Base-by-base conservation (phyloP, 169 alveolate species). In the Hepatocystis sp. region DNA sequence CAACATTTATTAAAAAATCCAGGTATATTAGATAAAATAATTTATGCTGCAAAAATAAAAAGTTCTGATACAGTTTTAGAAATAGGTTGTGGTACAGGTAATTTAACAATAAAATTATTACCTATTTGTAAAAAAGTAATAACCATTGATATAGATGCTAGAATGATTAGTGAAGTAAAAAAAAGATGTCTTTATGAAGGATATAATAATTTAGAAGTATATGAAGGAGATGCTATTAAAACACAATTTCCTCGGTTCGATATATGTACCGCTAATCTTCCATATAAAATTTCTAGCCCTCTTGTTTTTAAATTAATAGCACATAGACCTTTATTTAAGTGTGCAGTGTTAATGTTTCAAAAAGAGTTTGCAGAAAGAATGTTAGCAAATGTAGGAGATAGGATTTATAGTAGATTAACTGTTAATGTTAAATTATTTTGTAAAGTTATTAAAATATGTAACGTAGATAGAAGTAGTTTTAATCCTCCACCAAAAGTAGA, bases 401-500 rank as follows among this genome's bases (percentile, higher is more conserved):
- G 97, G 61, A 93, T 96, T 78, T 99, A 99, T 86, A 97, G 99
- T 60, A 93, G 99, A 61, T 93, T 99, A 84, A 96, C 99, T 27
- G 98, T 97, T 17, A 99, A 99, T 91, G 97, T 97, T n/a, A 94
- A 97, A 84, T 91, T 93, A 63, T 98, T 88, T 90, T 97, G 96
- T 56, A 93, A 93, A 63, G 98, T 95, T 13, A 63, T 93, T 10
- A 91, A 98, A 23, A 96, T 96, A 27, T 96, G 98, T 90, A 98
- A 98, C 89, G 99, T 99, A 4, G 64, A 61, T 17, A 95, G 97
- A 90, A 98, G 98, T 55, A 96, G 97, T 85, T 99, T 99, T 92
- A 97, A 96, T 66, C 99, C 99, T 10, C 99, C 99, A 42, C 99
- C 99, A 27, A 98, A 99, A 93, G 99, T 99, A 0, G 99, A 99